These are phyloP conservation scores for Luffa aegyptiaca DNA, from an alignment of 306 rosid genomes.

Conservation along the genomic window DNA sequence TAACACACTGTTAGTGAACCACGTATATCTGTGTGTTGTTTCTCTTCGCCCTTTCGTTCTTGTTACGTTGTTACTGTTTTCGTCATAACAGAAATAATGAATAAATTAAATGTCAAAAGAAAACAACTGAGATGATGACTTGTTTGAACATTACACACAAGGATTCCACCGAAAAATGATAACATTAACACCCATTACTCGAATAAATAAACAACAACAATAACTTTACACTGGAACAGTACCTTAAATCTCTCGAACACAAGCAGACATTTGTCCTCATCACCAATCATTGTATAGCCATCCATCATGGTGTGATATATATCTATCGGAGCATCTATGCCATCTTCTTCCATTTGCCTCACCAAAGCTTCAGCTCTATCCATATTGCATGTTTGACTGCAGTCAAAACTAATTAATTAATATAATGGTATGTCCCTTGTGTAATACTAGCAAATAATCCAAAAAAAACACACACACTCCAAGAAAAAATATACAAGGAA, in stretches of 20 bases:
- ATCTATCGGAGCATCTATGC: conserved; percentile 91
- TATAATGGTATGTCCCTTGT: background rate
- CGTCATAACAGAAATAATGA: too few species aligned
- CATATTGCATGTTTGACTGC: conserved; percentile 79
- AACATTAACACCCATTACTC: background rate
- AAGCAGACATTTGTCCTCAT: conserved; percentile 77
- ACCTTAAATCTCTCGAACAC: conserved; percentile 95
- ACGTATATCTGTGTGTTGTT: too few species aligned
- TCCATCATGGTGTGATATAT: conserved; percentile 98
- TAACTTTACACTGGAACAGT: conserved; percentile 5
- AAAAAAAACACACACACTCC: background rate
- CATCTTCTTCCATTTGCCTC: conserved; percentile 97
- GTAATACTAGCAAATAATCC: background rate
- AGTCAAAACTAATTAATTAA: background rate
- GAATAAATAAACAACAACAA: background rate
- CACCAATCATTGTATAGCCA: conserved; percentile 83
- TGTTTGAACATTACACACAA: background rate
- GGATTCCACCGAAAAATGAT: background rate
- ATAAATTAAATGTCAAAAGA: too few species aligned
- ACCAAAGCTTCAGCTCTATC: conserved; percentile 78
- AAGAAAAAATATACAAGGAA: background rate
- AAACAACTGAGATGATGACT: background rate
- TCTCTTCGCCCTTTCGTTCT: too few species aligned
- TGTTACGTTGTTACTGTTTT: too few species aligned
- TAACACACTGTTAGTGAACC: too few species aligned